Base-by-base conservation (phyloP, 192 early-diverging fungal species). In the Umbelopsis vinacea region DNA sequence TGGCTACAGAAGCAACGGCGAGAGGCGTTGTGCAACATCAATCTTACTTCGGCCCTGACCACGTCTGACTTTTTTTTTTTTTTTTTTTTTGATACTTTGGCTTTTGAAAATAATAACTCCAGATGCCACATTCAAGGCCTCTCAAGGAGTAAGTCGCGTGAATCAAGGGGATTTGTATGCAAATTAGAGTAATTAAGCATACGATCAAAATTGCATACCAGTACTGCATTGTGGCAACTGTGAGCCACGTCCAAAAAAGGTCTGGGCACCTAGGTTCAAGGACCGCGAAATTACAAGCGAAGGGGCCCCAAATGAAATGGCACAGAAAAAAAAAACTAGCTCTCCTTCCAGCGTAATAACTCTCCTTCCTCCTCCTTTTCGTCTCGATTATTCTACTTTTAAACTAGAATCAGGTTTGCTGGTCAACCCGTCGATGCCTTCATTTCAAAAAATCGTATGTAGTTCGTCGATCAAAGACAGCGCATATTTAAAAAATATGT, bases 341-440 rank as follows among this genome's bases (percentile, higher is more conserved):
- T 63, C 17, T 37, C 35, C 33, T 37, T 63, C 17, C 33, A 37
- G 35, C 57, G 17, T 63, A 35, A 29, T n/a, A 15, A 17, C 29
- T 6, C 57, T 63, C 26, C 57, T 63, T 37, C 33, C 53, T 72
- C 26, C 67, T 55, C 46, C 45, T 50, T n/a, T 68, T 60, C 71
- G 33, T 45, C 55, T 66, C 52, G 46, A 52, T 46, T 48, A 35
- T 50, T 63, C 45, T 40, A 22, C 46, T 60, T 19, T 50, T 46
- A 48, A 46, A 50, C 66, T 70, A 37, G 57, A 63, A 37, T 63
- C 57, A 63, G 57, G 57, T 37, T 43, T 63, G 57, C 57, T 63
- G 57, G 57, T 63, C 57, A 63, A 63, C 26, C 57, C 57, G 23
- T 63, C 57, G 57, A 63, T 63, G 57, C 57, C 57, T 63, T 63